Percentiles rank a stretch among this genome's conserved stretches.
Conservation (phyloP, 148 eudicot species). For the Simmondsia chinensis region DNA sequence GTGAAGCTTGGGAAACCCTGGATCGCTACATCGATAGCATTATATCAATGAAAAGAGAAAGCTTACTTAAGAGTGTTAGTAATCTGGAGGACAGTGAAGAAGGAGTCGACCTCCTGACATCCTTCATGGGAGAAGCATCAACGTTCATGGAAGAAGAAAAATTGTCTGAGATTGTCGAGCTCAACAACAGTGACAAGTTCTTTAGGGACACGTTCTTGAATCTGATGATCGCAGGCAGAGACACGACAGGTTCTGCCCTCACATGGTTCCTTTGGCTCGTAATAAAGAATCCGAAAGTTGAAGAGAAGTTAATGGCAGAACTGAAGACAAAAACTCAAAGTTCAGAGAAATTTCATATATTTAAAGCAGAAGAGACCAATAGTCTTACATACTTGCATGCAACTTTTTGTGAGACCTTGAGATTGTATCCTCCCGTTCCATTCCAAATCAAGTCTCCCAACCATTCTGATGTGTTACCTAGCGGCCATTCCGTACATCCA, state of each 20-base stretch:
- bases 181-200: slow-evolving; percentile 2
- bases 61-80: neutral
- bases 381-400: slow-evolving; percentile 22
- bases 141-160: no score
- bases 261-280: slow-evolving; percentile 34
- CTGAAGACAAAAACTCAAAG: neutral
- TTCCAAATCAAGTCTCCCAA: slow-evolving; percentile 6
- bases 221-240: slow-evolving; percentile 22
- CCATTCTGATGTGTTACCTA: slow-evolving; percentile 16
- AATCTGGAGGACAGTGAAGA: neutral
- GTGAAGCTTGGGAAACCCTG: slow-evolving; percentile 8
- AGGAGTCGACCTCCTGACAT: slow-evolving; percentile 20
- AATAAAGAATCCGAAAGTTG: slow-evolving; percentile 2
- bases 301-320: slow-evolving; percentile 10
- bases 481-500: slow-evolving; percentile 16
- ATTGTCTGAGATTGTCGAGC: neutral
- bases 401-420: slow-evolving; percentile 18
- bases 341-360: neutral
- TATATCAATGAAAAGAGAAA: slow-evolving; percentile 7
- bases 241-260: slow-evolving; percentile 12
- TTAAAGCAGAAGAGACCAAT: neutral
- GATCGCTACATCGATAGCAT: slow-evolving; percentile 17
- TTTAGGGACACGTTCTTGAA: slow-evolving; percentile 15
- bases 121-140: slow-evolving; percentile 19
- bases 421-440: slow-evolving; percentile 20